Evolutionary conservation across 495 filamentous ascomycete genomes (phyloP).

Genomic region (Parachaetomium inaequale): DNA sequence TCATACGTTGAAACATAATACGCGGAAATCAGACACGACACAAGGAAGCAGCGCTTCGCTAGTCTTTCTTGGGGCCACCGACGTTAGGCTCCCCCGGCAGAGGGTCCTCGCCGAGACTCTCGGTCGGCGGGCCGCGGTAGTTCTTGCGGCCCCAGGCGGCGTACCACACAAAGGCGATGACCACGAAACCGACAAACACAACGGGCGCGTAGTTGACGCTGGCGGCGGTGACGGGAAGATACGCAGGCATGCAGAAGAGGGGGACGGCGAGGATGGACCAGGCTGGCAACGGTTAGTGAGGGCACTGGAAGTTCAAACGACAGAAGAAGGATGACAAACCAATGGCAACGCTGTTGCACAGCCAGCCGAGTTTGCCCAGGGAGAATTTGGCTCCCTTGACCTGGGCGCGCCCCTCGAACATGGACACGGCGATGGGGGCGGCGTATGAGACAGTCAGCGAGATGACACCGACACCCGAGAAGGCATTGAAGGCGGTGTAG

Average conservation of each 20-base stretch:
- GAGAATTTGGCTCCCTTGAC: constrained; percentile 55
- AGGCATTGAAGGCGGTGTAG: constrained; percentile 53
- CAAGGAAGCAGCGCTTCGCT: background rate
- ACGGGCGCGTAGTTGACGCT: constrained; percentile 65
- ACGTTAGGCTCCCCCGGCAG: background rate
- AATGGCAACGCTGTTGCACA: constrained; percentile 54
- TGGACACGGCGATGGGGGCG: constrained; percentile 54
- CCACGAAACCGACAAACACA: constrained; percentile 57
- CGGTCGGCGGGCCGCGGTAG: constrained; percentile 62
- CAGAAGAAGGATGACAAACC: constrained; percentile 36
- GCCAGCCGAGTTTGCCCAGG: constrained; percentile 52
- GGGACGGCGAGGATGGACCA: constrained; percentile 63
- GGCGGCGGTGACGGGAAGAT: constrained; percentile 55
- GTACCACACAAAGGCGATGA: constrained; percentile 46
- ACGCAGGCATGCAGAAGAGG: constrained; percentile 62
- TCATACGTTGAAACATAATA: constrained; percentile 17
- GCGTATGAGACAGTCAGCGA: constrained; percentile 56
- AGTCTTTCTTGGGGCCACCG: constrained; percentile 19
- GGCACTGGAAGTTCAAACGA: background rate
- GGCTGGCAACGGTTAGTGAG: constrained; percentile 31
- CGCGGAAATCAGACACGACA: constrained; percentile 1
- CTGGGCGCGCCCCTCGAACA: constrained; percentile 49
- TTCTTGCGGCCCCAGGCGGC: constrained; percentile 59
- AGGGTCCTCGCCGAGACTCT: constrained; percentile 16
- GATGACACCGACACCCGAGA: constrained; percentile 62